Evolutionary conservation across 371 early-diverging fungal genomes (phyloP).

Genomic region (Circinella minor): DNA sequence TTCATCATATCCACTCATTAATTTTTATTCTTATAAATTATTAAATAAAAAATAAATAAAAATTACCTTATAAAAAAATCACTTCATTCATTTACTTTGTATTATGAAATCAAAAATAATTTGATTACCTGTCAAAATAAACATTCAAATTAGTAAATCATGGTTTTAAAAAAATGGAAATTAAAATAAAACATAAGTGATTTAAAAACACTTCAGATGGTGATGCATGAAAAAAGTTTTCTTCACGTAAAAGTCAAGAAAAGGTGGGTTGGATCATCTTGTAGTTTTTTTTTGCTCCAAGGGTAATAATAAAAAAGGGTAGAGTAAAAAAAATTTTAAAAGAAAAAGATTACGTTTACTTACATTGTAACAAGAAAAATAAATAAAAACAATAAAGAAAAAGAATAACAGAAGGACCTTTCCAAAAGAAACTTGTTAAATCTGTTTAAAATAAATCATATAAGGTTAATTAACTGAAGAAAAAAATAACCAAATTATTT

Average conservation of each 20-base stretch:
- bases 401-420: too few species aligned
- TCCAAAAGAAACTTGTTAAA: too few species aligned
- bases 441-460: too few species aligned
- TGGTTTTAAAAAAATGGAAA: too few species aligned
- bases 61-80: background rate
- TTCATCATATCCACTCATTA: slow-evolving; percentile 23
- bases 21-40: background rate
- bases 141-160: background rate
- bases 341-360: background rate
- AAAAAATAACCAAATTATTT: background rate
- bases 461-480: background rate
- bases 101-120: too few species aligned
- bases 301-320: background rate
- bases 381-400: too few species aligned
- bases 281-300: background rate
- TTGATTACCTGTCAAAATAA: background rate
- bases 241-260: slow-evolving; percentile 23
- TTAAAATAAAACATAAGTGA: background rate
- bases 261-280: slow-evolving; percentile 21
- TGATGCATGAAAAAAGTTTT: slow-evolving; percentile 48
- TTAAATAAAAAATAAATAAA: too few species aligned
- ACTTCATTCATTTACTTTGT: too few species aligned
- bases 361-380: too few species aligned
- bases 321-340: background rate
- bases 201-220: slow-evolving; percentile 44